Evolutionary conservation across 768 basidiomycete genomes (phyloP), one percentile per base, ranked within the genome.

Genomic region (Boletus tylopilopsis): DNA sequence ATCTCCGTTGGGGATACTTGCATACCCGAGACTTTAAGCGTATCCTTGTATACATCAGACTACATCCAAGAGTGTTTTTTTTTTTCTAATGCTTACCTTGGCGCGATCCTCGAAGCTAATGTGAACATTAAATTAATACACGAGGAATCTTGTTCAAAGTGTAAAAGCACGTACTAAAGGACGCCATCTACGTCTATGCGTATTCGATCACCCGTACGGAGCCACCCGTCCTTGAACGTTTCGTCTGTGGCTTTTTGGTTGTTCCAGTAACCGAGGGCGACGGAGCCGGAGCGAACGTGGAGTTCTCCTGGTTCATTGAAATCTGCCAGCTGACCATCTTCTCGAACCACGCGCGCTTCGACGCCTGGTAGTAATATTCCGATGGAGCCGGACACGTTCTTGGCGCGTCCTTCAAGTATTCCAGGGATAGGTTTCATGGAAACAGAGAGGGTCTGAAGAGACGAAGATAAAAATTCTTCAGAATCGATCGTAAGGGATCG

Each of bases 1-100:
- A 91, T 84, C 61, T 92, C 89, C 16, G 78, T 76, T 1, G 89
- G 90, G 0, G 90, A 88, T 0, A 91, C 90, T 66, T 91, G 90
- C 42, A 72, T 73, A 4, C 89, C 90, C 0, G 86, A 88, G 3
- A 92, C 76, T 61, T 92, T 92, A 19, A 92, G 73, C 0, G 81
- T 89, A 59, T 91, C 90, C 82, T 88, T 15, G n/a, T 13, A 27
- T 19, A 19, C 1, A 22, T 54, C 40, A 54, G 45, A 27, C 18
- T 7, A 12, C 13, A 6, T 15, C 22, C 11, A 2, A n/a, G 27
- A 12, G 6, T 2, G 1, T 3, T 18, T 4, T 15, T 33, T 34
- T 27, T 6, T n/a, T 10, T 29, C 4, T 5, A n/a, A n/a, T n/a
- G 19, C 51, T 53, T 43, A 85, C 86, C 77, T 91, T 90, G n/a